A percentile compares a stretch with the other conserved stretches of the same genome.
Conservation (phyloP, 2,329 filamentous ascomycete genomes). For the Arthrobotrys conoides region DNA sequence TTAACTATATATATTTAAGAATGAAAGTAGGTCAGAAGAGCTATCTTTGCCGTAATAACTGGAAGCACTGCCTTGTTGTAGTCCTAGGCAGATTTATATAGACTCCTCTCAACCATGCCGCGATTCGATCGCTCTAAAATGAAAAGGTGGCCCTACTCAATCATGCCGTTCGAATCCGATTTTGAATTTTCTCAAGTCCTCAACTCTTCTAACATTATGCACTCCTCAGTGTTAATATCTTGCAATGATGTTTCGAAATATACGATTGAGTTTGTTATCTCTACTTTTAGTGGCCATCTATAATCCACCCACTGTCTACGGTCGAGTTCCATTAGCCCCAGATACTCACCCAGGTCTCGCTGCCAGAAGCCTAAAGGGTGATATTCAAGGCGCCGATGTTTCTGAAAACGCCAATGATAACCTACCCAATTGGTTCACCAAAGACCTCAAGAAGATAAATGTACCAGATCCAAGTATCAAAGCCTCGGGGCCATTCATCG, state of each 20-base stretch:
- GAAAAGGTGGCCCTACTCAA: background rate
- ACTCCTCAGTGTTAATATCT: background rate
- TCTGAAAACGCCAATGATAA: background rate
- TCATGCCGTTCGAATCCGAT: background rate
- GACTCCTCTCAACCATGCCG: background rate
- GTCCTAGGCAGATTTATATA: background rate
- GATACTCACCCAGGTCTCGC: background rate
- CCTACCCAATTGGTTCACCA: background rate
- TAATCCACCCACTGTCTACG: background rate
- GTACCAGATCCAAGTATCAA: background rate
- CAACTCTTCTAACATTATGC: background rate
- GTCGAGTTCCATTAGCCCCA: background rate
- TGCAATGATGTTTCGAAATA: background rate
- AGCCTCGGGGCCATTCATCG: background rate
- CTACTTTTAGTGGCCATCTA: background rate
- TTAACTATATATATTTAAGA: background rate
- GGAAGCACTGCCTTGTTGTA: background rate
- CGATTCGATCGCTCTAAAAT: background rate
- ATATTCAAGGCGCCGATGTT: background rate
- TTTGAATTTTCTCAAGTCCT: background rate
- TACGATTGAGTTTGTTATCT: background rate
- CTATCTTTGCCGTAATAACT: slow-evolving; percentile 1
- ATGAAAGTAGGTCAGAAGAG: background rate
- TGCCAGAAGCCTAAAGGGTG: background rate
- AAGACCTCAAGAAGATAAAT: slow-evolving; percentile 1